Evolutionary conservation across 139 green algal species (phyloP), one percentile per base, ranked within the genome.

Genomic region (Deuterostichococcus epilithicus): DNA sequence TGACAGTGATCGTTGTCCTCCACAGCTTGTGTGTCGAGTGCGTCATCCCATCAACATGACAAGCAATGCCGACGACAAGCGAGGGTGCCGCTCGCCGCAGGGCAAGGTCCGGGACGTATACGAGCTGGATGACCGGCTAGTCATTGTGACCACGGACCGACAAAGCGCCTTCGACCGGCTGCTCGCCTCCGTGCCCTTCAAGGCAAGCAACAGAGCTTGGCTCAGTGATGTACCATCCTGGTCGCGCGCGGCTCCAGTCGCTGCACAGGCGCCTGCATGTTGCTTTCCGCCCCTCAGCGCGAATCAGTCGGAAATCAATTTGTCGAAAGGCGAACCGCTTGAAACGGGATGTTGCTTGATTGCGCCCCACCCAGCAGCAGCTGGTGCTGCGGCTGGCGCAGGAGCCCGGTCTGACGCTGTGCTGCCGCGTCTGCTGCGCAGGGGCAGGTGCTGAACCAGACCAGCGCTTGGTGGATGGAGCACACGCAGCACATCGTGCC

Each of bases 71-170:
- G 5, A 66, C 42, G 39, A 72, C 47, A 44, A 75, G 15, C 30
- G 10, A 30, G 72, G 18, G 36, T 28, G 33, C 4, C 30, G 37
- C 0, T 81, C n/a, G n/a, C n/a, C n/a, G 52, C 85, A 96, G 90
- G 93, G 93, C 75, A 97, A 99, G 83, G 95, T 99, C n/a, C 87
- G 95, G 0, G 95, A 99, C 86, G 96, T 90, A 4, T 99, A 99
- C 79, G 89, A 96, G 68, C 70, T 93, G 30, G 96, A 86, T 0
- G 94, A 99, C 79, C 85, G 86, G 60, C 72, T 99, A 20, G 80
- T 98, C 13, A 90, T 98, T 32, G 89, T 99, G 8, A 99, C 95
- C 15, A 99, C 95, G 0, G 96, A 99, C 86, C 80, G 96, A 0
- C 96, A 98, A 84, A 91, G 74, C 69, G 96, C 96, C 3, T 99